Conservation (phyloP, 768 basidiomycete species). For the Dacryopinax primogenitus region DNA sequence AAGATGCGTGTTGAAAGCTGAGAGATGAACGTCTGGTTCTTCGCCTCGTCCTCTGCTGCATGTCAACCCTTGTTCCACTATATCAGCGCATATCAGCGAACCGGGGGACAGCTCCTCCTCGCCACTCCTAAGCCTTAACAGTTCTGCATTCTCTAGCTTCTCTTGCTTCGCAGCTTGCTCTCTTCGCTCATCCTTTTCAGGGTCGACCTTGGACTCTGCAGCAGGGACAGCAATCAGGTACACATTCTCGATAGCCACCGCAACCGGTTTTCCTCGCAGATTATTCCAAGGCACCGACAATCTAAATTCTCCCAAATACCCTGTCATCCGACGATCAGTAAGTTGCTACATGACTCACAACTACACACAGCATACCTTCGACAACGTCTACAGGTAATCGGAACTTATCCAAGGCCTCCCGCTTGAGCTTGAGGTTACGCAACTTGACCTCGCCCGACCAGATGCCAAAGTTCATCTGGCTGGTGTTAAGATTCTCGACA, state of each 20-base stretch:
- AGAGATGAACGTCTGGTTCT: conserved; percentile 72
- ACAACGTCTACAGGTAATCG: conserved; percentile 87
- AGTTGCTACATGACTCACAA: background rate
- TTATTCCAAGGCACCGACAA: conserved; percentile 83
- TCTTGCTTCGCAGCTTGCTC: conserved; percentile 79
- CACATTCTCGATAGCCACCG: conserved; percentile 83
- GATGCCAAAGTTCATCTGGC: conserved; percentile 88
- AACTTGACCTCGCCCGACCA: conserved; percentile 56
- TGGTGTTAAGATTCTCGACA: conserved; percentile 89
- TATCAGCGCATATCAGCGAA: background rate
- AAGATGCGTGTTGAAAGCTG: conserved; percentile 79
- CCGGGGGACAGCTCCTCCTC: background rate
- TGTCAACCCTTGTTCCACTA: conserved; percentile 13
- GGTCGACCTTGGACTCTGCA: conserved; percentile 49
- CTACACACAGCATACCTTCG: conserved; percentile 46
- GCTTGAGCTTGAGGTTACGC: conserved; percentile 75
- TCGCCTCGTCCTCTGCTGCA: conserved; percentile 40
- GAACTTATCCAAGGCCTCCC: conserved; percentile 88
- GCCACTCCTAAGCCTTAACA: conserved; percentile 28
- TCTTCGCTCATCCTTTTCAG: conserved; percentile 72
- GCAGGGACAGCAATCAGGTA: conserved; percentile 86
- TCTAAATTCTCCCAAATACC: conserved; percentile 75
- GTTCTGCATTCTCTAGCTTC: conserved; percentile 76
- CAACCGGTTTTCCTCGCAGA: conserved; percentile 77
- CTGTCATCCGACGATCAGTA: conserved; percentile 28